Percentiles rank a stretch among this genome's conserved stretches.
These are phyloP conservation scores for Cryptosporidium meleagridis DNA, from an alignment of 169 alveolate species.

Conservation along the genomic window DNA sequence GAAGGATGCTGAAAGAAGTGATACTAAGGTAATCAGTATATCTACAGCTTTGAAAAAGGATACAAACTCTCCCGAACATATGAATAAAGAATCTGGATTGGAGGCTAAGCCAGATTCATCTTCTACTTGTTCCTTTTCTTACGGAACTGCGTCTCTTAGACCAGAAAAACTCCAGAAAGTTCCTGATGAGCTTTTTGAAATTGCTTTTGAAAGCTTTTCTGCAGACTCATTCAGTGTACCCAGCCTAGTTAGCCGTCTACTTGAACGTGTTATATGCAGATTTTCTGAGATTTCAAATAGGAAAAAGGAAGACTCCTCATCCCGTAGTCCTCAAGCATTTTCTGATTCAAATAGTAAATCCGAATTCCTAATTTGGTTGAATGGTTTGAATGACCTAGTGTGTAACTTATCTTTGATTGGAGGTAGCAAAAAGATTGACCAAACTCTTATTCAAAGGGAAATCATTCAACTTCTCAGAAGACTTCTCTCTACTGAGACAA, in stretches of 20 bases:
- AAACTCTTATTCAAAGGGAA: slow-evolving; percentile 1
- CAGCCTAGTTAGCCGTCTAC: slow-evolving; percentile 6
- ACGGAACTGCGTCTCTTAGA: not conserved
- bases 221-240: not conserved
- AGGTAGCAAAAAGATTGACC: slow-evolving; percentile 23
- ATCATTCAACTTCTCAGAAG: slow-evolving; percentile 2
- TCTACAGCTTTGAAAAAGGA: not conserved
- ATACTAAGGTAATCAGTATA: not conserved
- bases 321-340: not conserved
- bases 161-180: slow-evolving; percentile 10
- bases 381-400: slow-evolving; percentile 7
- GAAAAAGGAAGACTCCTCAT: not conserved
- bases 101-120: not conserved
- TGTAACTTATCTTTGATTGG: slow-evolving; percentile 28
- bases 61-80: not conserved
- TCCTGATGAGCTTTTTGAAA: slow-evolving; percentile 21
- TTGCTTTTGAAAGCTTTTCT: not conserved
- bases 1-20: not conserved
- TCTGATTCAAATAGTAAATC: not conserved
- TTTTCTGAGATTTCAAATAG: not conserved
- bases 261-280: slow-evolving; percentile 11
- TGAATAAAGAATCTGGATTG: not conserved
- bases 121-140: not conserved
- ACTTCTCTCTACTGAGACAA: slow-evolving; percentile 3
- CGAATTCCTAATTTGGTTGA: slow-evolving; percentile 1